Base-by-base conservation (phyloP, 345 rosid species). In the Camelina hispida region DNA sequence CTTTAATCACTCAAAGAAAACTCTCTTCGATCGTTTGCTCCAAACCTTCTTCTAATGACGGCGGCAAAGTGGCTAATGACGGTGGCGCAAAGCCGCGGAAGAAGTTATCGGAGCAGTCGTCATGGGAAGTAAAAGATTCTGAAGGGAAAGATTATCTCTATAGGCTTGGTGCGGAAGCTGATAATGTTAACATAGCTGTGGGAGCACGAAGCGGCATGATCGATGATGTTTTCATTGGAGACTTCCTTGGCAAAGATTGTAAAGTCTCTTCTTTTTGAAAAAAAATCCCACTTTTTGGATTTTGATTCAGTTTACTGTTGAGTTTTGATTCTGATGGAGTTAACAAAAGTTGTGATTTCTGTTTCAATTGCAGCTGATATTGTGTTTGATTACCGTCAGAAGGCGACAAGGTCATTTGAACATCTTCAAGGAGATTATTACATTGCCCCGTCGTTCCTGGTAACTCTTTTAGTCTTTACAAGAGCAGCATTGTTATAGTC, bases 311-410 rank as follows among this genome's bases (percentile, higher is more conserved):
- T 62, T 34, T 34, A 22, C 50, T 0, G 22, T 3, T 59, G 44
- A 16, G 25, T 23, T 25, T 3, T 59, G 44, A 16, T 16, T 62
- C 20, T 55, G 16, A 34, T 59, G 42, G 54, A 28, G 55, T 44
- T 69, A 32, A 56, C 64, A 52, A 5, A 63, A 51, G 18, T 10
- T 66, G 62, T 62, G 3, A 25, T 25, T 2, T 52, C 5, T 75
- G 30, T 38, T 25, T 13, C 50, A 68, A 20, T 61, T 79, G 77
- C 81, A 87, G 93, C 96, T 81, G 98, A 94, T 81, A 86, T 94
- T 65, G 98, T 91, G 84, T 91, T 94, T 72, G 98, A 94, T 85
- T 91, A 91, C 72, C 86, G 97, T 50, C 97, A 89, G 78, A 94
- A 91, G 77, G 97, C 83, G 32, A 94, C 98, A 0, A 87, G 91